A percentile compares a stretch with the other conserved stretches of the same genome.
Conservation (phyloP, 2,329 filamentous ascomycete genomes). For the Monilinia fructicola region DNA sequence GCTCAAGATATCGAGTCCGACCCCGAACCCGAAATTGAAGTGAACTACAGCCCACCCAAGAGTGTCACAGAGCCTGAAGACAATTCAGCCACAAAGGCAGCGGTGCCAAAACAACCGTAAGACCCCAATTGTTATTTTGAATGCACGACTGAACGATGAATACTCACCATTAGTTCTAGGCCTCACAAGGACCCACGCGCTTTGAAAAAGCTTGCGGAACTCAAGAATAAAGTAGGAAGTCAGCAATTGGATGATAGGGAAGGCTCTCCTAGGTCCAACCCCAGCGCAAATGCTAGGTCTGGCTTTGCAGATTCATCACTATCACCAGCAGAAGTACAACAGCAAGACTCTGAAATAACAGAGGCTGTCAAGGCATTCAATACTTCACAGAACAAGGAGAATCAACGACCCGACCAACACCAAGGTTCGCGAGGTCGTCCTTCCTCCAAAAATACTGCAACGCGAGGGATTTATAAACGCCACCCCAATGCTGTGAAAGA, state of each 20-base stretch:
- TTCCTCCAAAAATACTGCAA: not conserved
- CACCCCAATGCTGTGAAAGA: constrained; percentile 2
- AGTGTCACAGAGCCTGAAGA: not conserved
- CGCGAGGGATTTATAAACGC: not conserved
- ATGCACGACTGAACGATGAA: too few relatives aligned
- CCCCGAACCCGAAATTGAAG: constrained; percentile 18
- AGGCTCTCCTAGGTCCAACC: not conserved
- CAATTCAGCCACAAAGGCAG: not conserved
- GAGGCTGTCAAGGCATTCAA: constrained; percentile 21
- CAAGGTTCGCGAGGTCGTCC: not conserved
- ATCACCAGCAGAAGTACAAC: not conserved
- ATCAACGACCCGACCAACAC: constrained; percentile 24
- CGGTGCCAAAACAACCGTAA: not conserved
- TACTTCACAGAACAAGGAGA: constrained; percentile 39
- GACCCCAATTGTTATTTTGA: not conserved
- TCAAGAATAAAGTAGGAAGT: not conserved
- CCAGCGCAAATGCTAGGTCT: not conserved
- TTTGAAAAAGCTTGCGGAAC: not conserved
- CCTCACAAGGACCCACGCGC: not conserved
- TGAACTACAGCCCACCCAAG: constrained; percentile 25
- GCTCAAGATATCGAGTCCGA: constrained; percentile 39
- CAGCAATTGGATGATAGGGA: not conserved
- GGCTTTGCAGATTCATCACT: not conserved
- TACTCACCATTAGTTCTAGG: not conserved
- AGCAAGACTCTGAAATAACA: not conserved